These are phyloP conservation scores for Verbascum thapsus DNA, from an alignment of 257 asterid species.

Conservation along the genomic window DNA sequence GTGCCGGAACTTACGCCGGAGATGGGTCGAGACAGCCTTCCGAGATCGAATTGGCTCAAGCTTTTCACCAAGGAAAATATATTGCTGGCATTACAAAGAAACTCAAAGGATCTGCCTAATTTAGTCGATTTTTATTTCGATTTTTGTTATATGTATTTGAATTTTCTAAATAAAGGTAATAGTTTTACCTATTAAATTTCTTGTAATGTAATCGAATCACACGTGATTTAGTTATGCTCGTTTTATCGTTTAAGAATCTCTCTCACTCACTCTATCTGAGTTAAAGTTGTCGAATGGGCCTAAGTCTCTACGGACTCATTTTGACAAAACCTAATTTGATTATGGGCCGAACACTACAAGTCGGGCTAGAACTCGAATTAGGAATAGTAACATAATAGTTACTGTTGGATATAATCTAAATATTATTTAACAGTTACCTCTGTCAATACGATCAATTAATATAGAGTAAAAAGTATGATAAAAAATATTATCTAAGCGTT, in stretches of 20 bases:
- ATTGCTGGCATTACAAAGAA: constrained; percentile 56
- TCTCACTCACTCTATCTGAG: not conserved
- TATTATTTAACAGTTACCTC: no score
- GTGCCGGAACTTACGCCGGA: constrained; percentile 57
- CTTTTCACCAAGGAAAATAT: constrained; percentile 60
- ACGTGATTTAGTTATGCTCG: no score
- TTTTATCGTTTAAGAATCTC: not conserved
- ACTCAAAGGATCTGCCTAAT: constrained; percentile 40
- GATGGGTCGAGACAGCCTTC: constrained; percentile 58
- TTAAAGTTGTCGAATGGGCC: no score
- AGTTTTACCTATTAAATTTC: not conserved
- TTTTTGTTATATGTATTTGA: not conserved
- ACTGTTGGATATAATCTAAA: no score
- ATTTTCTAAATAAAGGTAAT: constrained; percentile 17
- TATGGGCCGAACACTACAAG: no score
- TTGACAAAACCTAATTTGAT: no score
- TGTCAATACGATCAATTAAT: no score
- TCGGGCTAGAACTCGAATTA: no score
- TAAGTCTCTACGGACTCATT: no score
- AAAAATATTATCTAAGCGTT: no score
- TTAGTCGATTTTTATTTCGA: not conserved
- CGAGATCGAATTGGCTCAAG: constrained; percentile 45
- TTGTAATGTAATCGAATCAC: not conserved
- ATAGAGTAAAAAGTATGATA: no score
- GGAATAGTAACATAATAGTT: no score